Percentiles rank a stretch among this genome's conserved stretches.
phyloP scores from a whole-genome alignment of 768 basidiomycete species.

The Tulasnella sp. region DNA sequence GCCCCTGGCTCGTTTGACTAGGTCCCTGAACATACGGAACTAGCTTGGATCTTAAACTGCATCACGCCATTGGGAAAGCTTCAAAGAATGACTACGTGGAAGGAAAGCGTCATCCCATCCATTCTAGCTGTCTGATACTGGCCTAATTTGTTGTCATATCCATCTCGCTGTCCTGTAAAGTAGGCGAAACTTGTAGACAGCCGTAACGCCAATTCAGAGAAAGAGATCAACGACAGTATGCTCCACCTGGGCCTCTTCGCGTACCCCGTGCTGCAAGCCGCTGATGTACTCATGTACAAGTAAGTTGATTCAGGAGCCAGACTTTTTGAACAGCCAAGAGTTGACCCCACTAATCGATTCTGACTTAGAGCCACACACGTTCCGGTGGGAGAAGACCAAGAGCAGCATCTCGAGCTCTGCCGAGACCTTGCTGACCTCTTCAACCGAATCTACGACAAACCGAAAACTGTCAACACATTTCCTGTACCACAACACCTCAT shows the following conservation, averaged over 20 bases:
- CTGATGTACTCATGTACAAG: conserved; percentile 83
- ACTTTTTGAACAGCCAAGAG: no score
- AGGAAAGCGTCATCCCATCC: conserved; percentile 34
- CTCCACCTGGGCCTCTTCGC: conserved; percentile 81
- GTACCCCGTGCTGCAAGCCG: conserved; percentile 88
- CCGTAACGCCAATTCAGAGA: conserved; percentile 60
- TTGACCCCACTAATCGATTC: background rate
- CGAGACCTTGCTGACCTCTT: conserved; percentile 76
- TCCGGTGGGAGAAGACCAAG: conserved; percentile 93
- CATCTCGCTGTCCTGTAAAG: no score
- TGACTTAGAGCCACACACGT: conserved; percentile 69
- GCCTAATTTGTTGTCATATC: background rate
- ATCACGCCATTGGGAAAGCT: conserved; percentile 73
- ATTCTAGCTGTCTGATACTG: background rate
- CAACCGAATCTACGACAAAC: conserved; percentile 52
- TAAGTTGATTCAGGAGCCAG: no score
- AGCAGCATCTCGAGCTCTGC: conserved; percentile 83
- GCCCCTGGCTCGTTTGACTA: conserved; percentile 25
- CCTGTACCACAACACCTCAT: conserved; percentile 59
- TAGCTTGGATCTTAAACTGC: conserved; percentile 85
- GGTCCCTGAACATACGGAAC: conserved; percentile 75
- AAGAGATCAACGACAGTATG: conserved; percentile 68
- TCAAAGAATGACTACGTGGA: conserved; percentile 93
- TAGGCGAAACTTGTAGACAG: conserved; percentile 67
- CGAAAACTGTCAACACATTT: conserved; percentile 34